phyloP scores from a whole-genome alignment of 2,329 filamentous ascomycete genomes.

The Rhynchosporium secalis region DNA sequence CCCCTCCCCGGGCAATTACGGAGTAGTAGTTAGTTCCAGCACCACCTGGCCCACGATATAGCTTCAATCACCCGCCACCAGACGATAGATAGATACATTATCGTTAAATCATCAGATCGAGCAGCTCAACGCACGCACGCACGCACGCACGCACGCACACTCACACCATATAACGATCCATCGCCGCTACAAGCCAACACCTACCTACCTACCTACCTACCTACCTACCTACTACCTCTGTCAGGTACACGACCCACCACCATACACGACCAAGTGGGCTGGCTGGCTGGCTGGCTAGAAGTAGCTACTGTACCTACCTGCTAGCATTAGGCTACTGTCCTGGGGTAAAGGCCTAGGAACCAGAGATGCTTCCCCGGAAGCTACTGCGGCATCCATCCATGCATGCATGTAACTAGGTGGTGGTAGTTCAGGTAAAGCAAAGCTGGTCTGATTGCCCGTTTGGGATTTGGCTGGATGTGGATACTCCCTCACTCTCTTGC shows the following conservation, averaged over 20 bases:
- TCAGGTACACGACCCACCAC: conserved; percentile 26
- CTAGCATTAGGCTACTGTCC: not conserved
- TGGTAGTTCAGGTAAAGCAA: too few species aligned
- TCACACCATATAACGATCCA: not conserved
- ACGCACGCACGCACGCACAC: not conserved
- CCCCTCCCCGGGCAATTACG: too few species aligned
- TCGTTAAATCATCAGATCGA: not conserved
- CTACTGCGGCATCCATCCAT: not conserved
- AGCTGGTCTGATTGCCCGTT: not conserved
- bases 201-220: too few species aligned
- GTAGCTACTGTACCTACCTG: too few species aligned
- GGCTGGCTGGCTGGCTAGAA: not conserved
- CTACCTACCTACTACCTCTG: conserved; percentile 14
- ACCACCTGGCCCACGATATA: not conserved
- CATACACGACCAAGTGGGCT: conserved; percentile 11
- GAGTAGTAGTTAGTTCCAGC: not conserved
- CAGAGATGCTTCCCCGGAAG: conserved; percentile 30
- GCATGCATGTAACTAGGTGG: not conserved
- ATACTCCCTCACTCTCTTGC: not conserved
- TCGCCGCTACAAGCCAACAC: conserved; percentile 8
- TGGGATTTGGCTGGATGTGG: not conserved
- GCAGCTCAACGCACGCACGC: not conserved
- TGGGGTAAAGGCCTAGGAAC: conserved; percentile 19
- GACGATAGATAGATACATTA: too few species aligned
- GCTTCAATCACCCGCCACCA: not conserved